phyloP scores from a whole-genome alignment of 495 filamentous ascomycete species.

The Gamarada debralockiae region DNA sequence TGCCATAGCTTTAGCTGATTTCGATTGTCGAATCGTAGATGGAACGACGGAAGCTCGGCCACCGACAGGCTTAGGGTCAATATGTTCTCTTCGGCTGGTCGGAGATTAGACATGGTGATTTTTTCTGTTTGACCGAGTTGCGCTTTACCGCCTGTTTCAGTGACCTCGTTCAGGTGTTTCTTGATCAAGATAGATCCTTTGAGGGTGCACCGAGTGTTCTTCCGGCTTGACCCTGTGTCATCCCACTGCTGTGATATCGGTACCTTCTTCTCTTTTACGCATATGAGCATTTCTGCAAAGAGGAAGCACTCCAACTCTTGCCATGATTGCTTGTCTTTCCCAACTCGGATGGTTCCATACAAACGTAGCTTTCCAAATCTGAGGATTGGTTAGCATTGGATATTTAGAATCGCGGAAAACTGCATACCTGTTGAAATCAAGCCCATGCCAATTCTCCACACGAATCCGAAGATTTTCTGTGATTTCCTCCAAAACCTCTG shows the following conservation, averaged over 20 bases:
- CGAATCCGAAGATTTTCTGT: constrained; percentile 80
- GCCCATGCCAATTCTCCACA: constrained; percentile 97
- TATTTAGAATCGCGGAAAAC: constrained; percentile 6
- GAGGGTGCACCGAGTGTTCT: constrained; percentile 74
- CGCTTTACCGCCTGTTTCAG: constrained; percentile 49
- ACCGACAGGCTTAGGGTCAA: constrained; percentile 91
- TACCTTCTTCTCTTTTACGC: constrained; percentile 93
- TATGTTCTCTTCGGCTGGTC: constrained; percentile 66
- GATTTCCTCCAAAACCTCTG: constrained; percentile 74
- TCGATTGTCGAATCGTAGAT: constrained; percentile 83
- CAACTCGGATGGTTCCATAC: constrained; percentile 87
- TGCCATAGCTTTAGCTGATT: constrained; percentile 89
- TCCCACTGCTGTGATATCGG: constrained; percentile 54
- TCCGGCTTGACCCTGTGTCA: constrained; percentile 52
- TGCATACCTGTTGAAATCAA: constrained; percentile 82
- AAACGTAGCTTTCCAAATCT: constrained; percentile 93
- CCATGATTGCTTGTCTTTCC: constrained; percentile 96
- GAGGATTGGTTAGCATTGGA: constrained; percentile 5
- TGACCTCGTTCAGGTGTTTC: constrained; percentile 90
- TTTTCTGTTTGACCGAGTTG: constrained; percentile 25
- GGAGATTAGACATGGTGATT: constrained; percentile 27
- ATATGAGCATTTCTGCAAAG: constrained; percentile 99
- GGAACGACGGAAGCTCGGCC: constrained; percentile 92
- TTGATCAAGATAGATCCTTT: constrained; percentile 99
- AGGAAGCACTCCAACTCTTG: constrained; percentile 97